Conservation (phyloP, 257 asterid genomes). For the Anisodus tanguticus region DNA sequence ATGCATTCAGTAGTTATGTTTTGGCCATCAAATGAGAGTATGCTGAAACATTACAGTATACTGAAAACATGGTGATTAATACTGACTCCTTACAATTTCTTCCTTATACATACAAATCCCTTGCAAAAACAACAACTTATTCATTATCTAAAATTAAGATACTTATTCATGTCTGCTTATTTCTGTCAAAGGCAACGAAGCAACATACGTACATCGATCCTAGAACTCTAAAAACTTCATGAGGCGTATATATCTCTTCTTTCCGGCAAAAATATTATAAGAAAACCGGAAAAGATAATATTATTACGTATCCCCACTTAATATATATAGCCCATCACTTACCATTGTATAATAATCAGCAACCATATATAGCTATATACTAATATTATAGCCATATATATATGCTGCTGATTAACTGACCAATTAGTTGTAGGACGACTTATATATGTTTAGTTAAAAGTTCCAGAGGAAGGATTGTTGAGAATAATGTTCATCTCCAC, state of each 20-base stretch:
- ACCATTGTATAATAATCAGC: background rate
- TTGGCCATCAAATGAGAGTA: background rate
- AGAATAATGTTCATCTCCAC: conserved; percentile 18
- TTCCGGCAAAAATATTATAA: background rate
- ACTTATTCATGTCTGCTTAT: background rate
- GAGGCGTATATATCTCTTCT: background rate
- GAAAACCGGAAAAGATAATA: background rate
- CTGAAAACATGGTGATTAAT: background rate
- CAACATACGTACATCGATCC: background rate
- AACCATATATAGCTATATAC: background rate
- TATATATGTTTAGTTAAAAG: conserved; percentile 5
- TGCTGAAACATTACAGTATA: background rate
- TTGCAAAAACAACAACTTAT: background rate
- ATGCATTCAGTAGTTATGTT: background rate
- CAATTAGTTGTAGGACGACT: background rate
- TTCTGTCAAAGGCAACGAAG: background rate
- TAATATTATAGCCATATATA: background rate
- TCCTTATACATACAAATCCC: background rate
- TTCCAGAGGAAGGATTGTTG: conserved; percentile 33
- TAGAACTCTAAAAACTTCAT: background rate
- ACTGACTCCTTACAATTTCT: background rate
- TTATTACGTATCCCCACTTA: background rate
- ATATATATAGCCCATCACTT: background rate
- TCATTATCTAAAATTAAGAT: background rate
- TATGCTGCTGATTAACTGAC: background rate